Percentiles rank a stretch among this genome's conserved stretches.
Conservation (phyloP, 1,284 basidiomycete genomes). For the Trametes hirsuta region DNA sequence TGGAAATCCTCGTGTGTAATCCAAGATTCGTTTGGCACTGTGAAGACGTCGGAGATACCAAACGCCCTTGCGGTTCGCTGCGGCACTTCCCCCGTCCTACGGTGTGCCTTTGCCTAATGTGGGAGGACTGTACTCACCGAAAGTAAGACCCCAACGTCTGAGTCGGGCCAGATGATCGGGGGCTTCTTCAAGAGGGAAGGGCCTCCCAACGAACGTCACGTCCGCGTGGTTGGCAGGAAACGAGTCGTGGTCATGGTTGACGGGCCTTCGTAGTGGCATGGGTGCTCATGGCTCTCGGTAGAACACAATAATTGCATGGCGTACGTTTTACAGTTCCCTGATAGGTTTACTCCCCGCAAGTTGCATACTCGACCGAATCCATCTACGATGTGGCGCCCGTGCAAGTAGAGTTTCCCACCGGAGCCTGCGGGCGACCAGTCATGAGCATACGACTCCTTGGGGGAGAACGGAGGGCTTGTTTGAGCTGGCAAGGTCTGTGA, state of each 20-base stretch:
- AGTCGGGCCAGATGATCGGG: slow-evolving; percentile 81
- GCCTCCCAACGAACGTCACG: slow-evolving; percentile 81
- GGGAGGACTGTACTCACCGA: slow-evolving; percentile 54
- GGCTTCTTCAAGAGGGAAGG: slow-evolving; percentile 85
- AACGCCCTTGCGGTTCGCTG: too few relatives aligned
- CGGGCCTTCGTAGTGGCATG: slow-evolving; percentile 48
- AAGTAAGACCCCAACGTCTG: slow-evolving; percentile 84
- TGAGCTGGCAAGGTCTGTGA: background rate
- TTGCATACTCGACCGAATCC: slow-evolving; percentile 74
- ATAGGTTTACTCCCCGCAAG: slow-evolving; percentile 82
- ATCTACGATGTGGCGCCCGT: slow-evolving; percentile 81
- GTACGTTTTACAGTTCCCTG: slow-evolving; percentile 83
- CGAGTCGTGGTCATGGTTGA: slow-evolving; percentile 59
- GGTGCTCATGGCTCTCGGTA: background rate
- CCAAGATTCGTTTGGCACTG: too few relatives aligned
- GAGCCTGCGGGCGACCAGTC: slow-evolving; percentile 70
- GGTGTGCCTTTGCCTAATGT: too few relatives aligned
- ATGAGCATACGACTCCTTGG: slow-evolving; percentile 55
- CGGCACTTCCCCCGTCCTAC: too few relatives aligned
- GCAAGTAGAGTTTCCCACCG: slow-evolving; percentile 55
- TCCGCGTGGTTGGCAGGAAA: slow-evolving; percentile 65
- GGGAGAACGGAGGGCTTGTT: background rate
- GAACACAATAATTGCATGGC: slow-evolving; percentile 36
- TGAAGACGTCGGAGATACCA: too few relatives aligned
- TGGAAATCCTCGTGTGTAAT: too few relatives aligned